Base-by-base conservation (phyloP, 345 rosid genomes). In the Brassica nigra region DNA sequence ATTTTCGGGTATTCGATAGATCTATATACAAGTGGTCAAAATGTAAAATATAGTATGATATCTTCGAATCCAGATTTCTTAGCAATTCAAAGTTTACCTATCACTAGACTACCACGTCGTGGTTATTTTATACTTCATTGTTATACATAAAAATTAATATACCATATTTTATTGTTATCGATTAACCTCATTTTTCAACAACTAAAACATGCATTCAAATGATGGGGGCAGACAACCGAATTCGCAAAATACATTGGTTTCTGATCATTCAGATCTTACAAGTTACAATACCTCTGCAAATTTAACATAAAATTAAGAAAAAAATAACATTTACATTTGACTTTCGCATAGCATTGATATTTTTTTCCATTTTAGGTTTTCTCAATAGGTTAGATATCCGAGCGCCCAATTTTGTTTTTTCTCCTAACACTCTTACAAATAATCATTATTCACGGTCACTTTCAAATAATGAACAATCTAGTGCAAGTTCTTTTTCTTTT, bases 371-470 rank as follows among this genome's bases (percentile, higher is more conserved):
- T 5, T 42, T 31, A 2, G 47, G 27, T 23, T 66, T 66, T 66
- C 52, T 55, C 61, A 78, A 65, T 33, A 63, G 64, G 72, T 55
- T 71, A 9, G 67, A 66, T 71, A 78, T 57, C 15, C 49, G 11
- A 55, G 31, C 15, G 37, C 29, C 68, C 42, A 11, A 36, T 15
- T 70, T 78, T 76, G 71, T 66, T 55, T 62, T 49, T 36, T 62
- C 55, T 54, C 31, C 42, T 4, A 67, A 73, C 70, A 79, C n/a
- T 55, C 11, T 70, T 27, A 52, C 16, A 37, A 36, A 36, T 8
- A 31, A 44, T 68, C 63, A 73, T 62, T 74, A 68, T 69, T 68
- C 59, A 80, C 33, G 57, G 69, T 62, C 83, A 68, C 70, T 74
- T 80, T 74, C 71, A 62, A 49, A 62, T 74, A 68, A 61, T 73